A percentile compares a stretch with the other conserved stretches of the same genome.
Evolutionary conservation across 805 yeast genomes (phyloP).

Genomic region (Grigorovia yakushimaensis): DNA sequence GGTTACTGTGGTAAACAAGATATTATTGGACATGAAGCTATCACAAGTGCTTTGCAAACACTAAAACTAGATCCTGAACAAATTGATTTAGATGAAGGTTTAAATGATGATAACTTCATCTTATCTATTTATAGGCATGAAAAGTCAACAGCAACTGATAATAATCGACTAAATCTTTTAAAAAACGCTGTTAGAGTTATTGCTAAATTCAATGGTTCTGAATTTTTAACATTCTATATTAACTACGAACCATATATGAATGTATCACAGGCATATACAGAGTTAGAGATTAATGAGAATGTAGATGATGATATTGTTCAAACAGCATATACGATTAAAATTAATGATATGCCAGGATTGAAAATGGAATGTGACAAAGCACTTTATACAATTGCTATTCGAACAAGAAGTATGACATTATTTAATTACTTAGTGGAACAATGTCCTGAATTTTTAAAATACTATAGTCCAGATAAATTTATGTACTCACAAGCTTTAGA

Average conservation of each 20-base stretch:
- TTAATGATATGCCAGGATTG: slow-evolving; percentile 40
- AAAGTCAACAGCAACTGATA: slow-evolving; percentile 5
- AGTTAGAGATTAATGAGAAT: slow-evolving; percentile 39
- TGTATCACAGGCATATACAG: slow-evolving; percentile 43
- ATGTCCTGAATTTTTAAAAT: slow-evolving; percentile 22
- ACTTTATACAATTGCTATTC: slow-evolving; percentile 49
- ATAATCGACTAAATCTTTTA: slow-evolving; percentile 18
- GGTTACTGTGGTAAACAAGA: slow-evolving; percentile 43
- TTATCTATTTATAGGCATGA: slow-evolving; percentile 29
- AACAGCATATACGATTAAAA: slow-evolving; percentile 62
- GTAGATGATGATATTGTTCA: slow-evolving; percentile 63
- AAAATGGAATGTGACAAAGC: slow-evolving; percentile 41
- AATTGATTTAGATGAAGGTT: slow-evolving; percentile 7
- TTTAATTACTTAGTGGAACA: slow-evolving; percentile 41
- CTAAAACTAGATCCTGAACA: slow-evolving; percentile 29
- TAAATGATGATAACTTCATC: slow-evolving; percentile 22
- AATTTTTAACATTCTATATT: slow-evolving; percentile 28
- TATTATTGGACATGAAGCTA: slow-evolving; percentile 40
- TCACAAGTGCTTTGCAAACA: slow-evolving; percentile 30
- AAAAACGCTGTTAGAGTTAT: slow-evolving; percentile 34
- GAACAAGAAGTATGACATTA: slow-evolving; percentile 47
- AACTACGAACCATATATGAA: slow-evolving; percentile 36
- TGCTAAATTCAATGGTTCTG: slow-evolving; percentile 32
- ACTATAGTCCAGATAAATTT: slow-evolving; percentile 20
- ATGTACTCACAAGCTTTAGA: slow-evolving; percentile 36